These are phyloP conservation scores for Pigoraptor vietnamica DNA, from an alignment of 78 protist genomes.

Conservation along the genomic window DNA sequence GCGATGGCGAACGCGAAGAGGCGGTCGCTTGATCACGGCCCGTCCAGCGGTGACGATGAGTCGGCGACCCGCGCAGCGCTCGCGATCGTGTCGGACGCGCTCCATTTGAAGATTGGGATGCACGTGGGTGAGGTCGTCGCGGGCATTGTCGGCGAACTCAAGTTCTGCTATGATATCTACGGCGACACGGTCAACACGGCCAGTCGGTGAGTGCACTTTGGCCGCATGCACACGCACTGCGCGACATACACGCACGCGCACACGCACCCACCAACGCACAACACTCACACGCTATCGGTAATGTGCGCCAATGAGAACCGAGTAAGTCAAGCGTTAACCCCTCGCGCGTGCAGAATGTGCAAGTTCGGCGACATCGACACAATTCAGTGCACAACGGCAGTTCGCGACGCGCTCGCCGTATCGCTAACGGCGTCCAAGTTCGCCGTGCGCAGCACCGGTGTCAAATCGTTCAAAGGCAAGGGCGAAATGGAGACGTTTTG, in stretches of 20 bases:
- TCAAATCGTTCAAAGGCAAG: neutral
- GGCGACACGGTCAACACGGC: constrained; percentile 85
- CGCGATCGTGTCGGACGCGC: neutral
- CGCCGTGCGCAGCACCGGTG: neutral
- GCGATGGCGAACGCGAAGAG: neutral
- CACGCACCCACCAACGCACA: no score
- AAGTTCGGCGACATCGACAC: neutral
- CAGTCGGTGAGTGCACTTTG: constrained; percentile 24
- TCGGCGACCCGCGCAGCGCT: neutral
- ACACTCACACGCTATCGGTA: no score
- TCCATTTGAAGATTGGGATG: neutral
- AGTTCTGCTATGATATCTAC: constrained; percentile 66
- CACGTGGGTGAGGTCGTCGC: constrained; percentile 50
- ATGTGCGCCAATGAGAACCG: no score
- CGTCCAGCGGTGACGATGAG: neutral
- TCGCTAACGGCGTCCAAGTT: neutral
- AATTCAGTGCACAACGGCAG: neutral
- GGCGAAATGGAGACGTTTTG: neutral
- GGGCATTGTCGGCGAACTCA: constrained; percentile 66
- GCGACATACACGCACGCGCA: no score
- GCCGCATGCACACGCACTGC: no score
- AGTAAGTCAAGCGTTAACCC: no score
- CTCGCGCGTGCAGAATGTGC: neutral
- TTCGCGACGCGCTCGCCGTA: neutral
- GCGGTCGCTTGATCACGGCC: neutral